Evolutionary conservation across 140 eudicot species (phyloP).

Genomic region (Senecio squalidus): DNA sequence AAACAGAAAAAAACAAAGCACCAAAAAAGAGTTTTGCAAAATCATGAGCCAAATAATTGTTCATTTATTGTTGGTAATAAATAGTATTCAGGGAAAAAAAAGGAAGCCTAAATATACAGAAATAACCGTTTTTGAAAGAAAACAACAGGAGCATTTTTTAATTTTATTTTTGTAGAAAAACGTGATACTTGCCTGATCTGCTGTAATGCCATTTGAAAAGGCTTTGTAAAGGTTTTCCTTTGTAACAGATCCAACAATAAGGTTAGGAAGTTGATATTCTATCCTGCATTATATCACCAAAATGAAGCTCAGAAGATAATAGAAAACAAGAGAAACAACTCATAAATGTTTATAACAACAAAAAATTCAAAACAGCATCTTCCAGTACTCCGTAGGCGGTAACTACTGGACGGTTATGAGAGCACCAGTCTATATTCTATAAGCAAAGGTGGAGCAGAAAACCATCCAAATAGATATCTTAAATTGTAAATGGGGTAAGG

Average conservation of each 20-base stretch:
- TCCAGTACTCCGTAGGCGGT: no score
- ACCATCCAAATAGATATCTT: not conserved
- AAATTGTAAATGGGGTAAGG: not conserved
- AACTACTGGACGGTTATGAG: not conserved
- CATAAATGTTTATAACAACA: not conserved
- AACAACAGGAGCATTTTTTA: not conserved
- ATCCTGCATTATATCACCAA: slow-evolving; percentile 47
- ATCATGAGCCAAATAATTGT: not conserved
- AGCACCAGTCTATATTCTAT: no score
- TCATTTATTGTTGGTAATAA: not conserved
- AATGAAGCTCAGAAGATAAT: not conserved
- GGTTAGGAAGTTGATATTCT: slow-evolving; percentile 96
- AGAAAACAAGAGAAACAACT: not conserved
- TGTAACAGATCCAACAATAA: slow-evolving; percentile 81
- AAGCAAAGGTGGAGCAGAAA: not conserved
- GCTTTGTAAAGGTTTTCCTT: slow-evolving; percentile 90
- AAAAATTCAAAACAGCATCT: no score
- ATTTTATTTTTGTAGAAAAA: no score
- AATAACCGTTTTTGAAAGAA: no score
- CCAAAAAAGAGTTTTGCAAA: not conserved
- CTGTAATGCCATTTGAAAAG: slow-evolving; percentile 75
- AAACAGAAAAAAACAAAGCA: not conserved
- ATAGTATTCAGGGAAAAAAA: not conserved
- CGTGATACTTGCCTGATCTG: slow-evolving; percentile 83
- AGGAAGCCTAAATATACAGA: not conserved